phyloP scores from a whole-genome alignment of 257 asterid species.

The Scutellaria minor region DNA sequence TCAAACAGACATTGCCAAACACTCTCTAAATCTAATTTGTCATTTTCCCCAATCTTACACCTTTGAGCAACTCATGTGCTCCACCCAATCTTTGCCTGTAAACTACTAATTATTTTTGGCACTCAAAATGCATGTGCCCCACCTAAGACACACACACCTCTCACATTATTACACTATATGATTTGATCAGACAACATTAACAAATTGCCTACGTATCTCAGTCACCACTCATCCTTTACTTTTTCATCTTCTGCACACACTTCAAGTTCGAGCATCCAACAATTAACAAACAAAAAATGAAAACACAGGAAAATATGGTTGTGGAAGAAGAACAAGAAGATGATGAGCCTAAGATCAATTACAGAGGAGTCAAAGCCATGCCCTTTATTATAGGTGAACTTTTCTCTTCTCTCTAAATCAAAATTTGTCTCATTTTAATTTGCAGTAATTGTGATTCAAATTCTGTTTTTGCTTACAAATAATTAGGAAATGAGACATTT shows the following conservation, averaged over 20 bases:
- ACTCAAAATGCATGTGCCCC: not conserved
- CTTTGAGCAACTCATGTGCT: not conserved
- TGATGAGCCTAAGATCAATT: slow-evolving; percentile 50
- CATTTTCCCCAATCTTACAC: not conserved
- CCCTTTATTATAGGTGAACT: slow-evolving; percentile 73
- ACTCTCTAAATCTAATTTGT: no score
- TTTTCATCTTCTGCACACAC: not conserved
- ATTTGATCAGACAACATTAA: not conserved
- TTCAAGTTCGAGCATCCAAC: no score
- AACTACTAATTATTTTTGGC: not conserved
- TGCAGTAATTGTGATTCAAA: not conserved
- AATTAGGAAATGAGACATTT: slow-evolving; percentile 71
- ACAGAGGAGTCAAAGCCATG: slow-evolving; percentile 84
- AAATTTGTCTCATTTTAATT: not conserved
- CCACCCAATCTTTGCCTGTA: not conserved
- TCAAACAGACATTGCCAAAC: no score
- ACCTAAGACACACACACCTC: not conserved
- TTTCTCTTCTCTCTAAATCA: no score
- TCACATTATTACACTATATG: not conserved
- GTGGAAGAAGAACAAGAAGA: slow-evolving; percentile 35
- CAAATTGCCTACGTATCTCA: not conserved
- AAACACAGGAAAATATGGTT: slow-evolving; percentile 16
- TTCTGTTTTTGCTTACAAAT: not conserved
- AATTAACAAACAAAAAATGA: slow-evolving; percentile 20
- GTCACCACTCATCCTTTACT: not conserved